Evolutionary conservation across 2,329 filamentous ascomycete genomes (phyloP).

Genomic region (Escovopsis sp.): DNA sequence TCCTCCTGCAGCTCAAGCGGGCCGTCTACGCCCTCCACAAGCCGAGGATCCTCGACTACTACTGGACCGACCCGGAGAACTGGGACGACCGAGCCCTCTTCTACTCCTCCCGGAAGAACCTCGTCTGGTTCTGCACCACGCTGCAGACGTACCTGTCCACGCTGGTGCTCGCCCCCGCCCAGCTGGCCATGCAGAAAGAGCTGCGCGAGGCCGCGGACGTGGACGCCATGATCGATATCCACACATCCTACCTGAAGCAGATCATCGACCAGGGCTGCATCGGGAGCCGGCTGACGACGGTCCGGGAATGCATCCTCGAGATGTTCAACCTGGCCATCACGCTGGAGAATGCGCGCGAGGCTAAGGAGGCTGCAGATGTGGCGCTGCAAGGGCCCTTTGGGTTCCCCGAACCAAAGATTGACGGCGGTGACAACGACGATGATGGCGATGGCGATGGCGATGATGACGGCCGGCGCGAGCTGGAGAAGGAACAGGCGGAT

Average conservation of each 20-base stretch:
- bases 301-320: constrained; percentile 58
- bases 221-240: constrained; percentile 63
- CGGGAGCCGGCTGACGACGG: constrained; percentile 50
- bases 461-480: constrained; percentile 4
- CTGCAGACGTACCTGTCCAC: constrained; percentile 64
- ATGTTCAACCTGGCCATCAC: constrained; percentile 61
- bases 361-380: constrained; percentile 13
- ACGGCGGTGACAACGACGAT: neutral
- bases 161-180: constrained; percentile 51
- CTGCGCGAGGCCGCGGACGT: constrained; percentile 54
- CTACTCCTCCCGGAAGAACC: constrained; percentile 48
- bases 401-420: neutral
- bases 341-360: constrained; percentile 45
- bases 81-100: constrained; percentile 33
- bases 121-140: constrained; percentile 65
- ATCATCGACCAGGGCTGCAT: constrained; percentile 57
- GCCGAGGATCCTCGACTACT: constrained; percentile 29
- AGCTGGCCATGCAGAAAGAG: constrained; percentile 36
- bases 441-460: constrained; percentile 11
- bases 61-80: constrained; percentile 20
- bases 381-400: neutral
- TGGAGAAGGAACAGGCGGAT: constrained; percentile 17
- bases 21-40: constrained; percentile 52
- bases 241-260: constrained; percentile 46
- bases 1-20: constrained; percentile 65